Base-by-base conservation (phyloP, 2,329 filamentous ascomycete genomes). In the Colletotrichum falcatum region DNA sequence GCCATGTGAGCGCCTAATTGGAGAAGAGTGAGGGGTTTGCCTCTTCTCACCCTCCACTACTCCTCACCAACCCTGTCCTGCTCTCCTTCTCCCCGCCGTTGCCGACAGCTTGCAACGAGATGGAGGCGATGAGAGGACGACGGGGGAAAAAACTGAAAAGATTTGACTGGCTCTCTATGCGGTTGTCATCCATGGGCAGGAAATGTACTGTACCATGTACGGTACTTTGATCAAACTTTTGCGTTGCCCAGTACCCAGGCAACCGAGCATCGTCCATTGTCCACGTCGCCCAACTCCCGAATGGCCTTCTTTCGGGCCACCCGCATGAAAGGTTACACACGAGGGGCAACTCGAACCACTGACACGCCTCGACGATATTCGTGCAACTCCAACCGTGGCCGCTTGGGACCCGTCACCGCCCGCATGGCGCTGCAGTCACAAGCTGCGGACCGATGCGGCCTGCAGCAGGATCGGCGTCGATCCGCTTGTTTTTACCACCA, bases 401-500 rank as follows among this genome's bases (percentile, higher is more conserved):
- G 66, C 66, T 62, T 65, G 66, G 66, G 66, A 61, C 61, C 66
- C 58, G 66, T 72, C 70, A 66, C 70, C 66, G 66, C 70, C 66
- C 66, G 70, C 70, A 72, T 71, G 66, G 61, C 54, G 65, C 51
- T 61, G 69, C 65, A 63, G 58, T 70, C 71, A 72, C 61, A 70
- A 64, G 69, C 71, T 60, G 71, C 71, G 65, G 69, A 70, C 65
- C 69, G 69, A 69, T 72, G 72, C 72, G 69, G 70, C 61, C 72
- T 73, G 71, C 68, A 71, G 71, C 71, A 73, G 71, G 68, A 73
- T 73, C 71, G 68, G 61, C 59, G 68, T 70, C 70, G 68, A 72
- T 73, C 68, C 68, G 71, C 54, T 72, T 64, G 28, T 48, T 55
- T 68, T 66, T 67, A 56, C 66, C 46, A 66, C 35, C 55, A 70